A percentile compares a stretch with the other conserved stretches of the same genome.
phyloP scores from a whole-genome alignment of 306 rosid genomes.

The Lotus japonicus region DNA sequence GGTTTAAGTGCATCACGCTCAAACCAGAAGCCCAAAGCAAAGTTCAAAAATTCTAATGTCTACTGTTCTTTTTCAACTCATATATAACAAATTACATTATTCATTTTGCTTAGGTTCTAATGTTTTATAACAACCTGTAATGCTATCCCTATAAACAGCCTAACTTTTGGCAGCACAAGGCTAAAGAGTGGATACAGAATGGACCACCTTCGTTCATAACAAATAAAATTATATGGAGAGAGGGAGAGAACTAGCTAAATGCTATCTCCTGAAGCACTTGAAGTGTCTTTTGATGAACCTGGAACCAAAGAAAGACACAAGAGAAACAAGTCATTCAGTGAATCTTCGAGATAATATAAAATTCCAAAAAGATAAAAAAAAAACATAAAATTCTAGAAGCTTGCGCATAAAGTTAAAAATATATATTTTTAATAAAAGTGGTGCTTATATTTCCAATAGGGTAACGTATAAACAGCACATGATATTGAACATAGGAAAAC shows the following conservation, averaged over 20 bases:
- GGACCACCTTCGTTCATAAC: constrained; percentile 5
- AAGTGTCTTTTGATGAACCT: constrained; percentile 92
- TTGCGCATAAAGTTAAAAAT: too few species aligned
- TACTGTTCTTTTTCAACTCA: not conserved
- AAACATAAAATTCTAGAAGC: too few species aligned
- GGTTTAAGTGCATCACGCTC: not conserved
- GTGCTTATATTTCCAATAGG: not conserved
- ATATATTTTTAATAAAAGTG: too few species aligned
- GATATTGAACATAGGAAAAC: not conserved
- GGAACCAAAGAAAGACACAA: constrained; percentile 27
- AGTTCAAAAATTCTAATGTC: not conserved
- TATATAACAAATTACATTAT: not conserved
- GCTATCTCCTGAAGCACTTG: constrained; percentile 85
- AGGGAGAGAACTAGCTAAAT: constrained; percentile 43
- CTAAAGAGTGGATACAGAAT: not conserved
- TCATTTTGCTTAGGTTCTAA: constrained; percentile 6
- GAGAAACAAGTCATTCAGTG: constrained; percentile 1
- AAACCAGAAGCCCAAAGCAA: not conserved
- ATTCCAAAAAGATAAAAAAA: too few species aligned
- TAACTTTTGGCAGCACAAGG: constrained; percentile 15
- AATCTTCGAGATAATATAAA: not conserved
- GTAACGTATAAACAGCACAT: not conserved
- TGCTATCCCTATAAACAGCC: constrained; percentile 18
- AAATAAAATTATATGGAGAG: not conserved
- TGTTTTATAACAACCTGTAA: not conserved